Conservation (phyloP, 2,329 filamentous ascomycete species). For the Ophiocordyceps camponoti-floridani region DNA sequence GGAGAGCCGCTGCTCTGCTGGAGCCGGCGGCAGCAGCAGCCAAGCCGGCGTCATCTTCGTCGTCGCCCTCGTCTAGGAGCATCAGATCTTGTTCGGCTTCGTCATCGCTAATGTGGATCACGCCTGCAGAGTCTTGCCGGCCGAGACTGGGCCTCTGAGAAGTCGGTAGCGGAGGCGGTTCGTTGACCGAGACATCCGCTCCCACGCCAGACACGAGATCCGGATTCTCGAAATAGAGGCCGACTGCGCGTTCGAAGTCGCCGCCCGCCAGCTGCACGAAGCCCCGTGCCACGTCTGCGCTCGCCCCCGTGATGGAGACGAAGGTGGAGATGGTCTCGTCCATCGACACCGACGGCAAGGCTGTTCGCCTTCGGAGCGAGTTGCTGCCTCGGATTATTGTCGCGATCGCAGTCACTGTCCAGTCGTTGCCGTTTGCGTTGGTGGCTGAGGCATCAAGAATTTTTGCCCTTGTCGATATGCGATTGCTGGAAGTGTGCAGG, state of each 20-base stretch:
- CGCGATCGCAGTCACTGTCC: neutral
- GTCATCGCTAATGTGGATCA: slow-evolving; percentile 61
- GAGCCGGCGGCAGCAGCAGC: slow-evolving; percentile 17
- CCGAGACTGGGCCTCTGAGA: slow-evolving; percentile 11
- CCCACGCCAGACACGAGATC: slow-evolving; percentile 35
- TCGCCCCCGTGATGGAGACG: slow-evolving; percentile 61
- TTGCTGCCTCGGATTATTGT: neutral
- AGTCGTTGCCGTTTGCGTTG: no score
- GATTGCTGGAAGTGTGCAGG: neutral
- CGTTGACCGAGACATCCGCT: slow-evolving; percentile 8
- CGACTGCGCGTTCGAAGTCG: slow-evolving; percentile 70
- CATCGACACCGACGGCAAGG: slow-evolving; percentile 23
- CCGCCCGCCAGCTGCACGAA: slow-evolving; percentile 76
- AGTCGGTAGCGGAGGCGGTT: slow-evolving; percentile 10
- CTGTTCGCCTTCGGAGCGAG: neutral
- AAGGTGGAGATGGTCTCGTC: slow-evolving; percentile 64
- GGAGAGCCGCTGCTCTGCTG: slow-evolving; percentile 16
- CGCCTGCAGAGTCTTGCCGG: slow-evolving; percentile 17
- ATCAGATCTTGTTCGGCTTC: slow-evolving; percentile 33
- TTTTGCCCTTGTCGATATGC: neutral
- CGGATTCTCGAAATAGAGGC: slow-evolving; percentile 79
- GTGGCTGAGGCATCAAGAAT: neutral
- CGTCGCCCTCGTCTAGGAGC: slow-evolving; percentile 4
- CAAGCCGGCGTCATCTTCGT: slow-evolving; percentile 18
- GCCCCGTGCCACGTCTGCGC: slow-evolving; percentile 54